Evolutionary conservation across 257 asterid species (phyloP).

Genomic region (Paraleonurus japonicus): DNA sequence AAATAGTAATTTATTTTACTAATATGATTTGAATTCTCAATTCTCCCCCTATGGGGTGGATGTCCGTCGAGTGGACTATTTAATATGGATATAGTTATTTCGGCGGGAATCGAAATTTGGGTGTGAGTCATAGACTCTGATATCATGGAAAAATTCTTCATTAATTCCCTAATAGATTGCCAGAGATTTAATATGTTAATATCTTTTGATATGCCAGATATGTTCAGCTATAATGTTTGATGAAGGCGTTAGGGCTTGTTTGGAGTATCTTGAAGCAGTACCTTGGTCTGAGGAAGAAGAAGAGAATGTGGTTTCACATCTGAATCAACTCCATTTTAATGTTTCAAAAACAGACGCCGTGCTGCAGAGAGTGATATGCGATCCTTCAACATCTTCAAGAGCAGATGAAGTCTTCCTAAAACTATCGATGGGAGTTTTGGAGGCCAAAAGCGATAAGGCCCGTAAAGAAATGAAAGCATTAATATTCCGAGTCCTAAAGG

Average conservation of each 20-base stretch:
- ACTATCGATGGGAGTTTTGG: constrained; percentile 59
- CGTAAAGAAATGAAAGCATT: constrained; percentile 72
- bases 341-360: constrained; percentile 42
- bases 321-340: constrained; percentile 57
- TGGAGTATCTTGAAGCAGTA: constrained; percentile 76
- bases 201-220: too few relatives aligned
- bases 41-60: too few relatives aligned
- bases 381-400: constrained; percentile 62
- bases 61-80: too few relatives aligned
- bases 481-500: constrained; percentile 56
- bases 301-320: constrained; percentile 53
- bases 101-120: too few relatives aligned
- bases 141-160: too few relatives aligned
- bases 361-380: constrained; percentile 69
- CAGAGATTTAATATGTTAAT: too few relatives aligned
- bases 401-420: constrained; percentile 67
- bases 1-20: too few relatives aligned
- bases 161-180: too few relatives aligned
- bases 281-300: constrained; percentile 94
- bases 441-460: constrained; percentile 79
- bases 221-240: constrained; percentile 74
- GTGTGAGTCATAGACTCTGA: too few relatives aligned
- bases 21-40: too few relatives aligned
- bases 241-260: constrained; percentile 69
- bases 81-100: too few relatives aligned